Percentiles rank a stretch among this genome's conserved stretches.
Evolutionary conservation across 2,329 filamentous ascomycete species (phyloP).

Genomic region (Passalora sequoiae): DNA sequence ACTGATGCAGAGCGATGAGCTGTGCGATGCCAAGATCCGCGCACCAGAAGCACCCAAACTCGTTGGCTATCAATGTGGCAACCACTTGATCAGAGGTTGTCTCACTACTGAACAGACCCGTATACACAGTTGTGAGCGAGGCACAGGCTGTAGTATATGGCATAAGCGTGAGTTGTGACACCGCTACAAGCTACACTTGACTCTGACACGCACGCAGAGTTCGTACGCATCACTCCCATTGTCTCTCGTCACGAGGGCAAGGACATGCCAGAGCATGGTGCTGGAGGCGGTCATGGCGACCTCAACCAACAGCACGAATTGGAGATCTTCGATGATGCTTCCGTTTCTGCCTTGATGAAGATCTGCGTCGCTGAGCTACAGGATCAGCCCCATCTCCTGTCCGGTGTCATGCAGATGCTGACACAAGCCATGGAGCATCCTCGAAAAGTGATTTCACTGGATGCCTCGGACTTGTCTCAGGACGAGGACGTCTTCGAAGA

Average conservation of each 20-base stretch:
- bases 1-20: slow-evolving; percentile 40
- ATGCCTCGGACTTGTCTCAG: slow-evolving; percentile 21
- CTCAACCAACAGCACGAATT: slow-evolving; percentile 64
- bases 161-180: slow-evolving; percentile 23
- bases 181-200: slow-evolving; percentile 10
- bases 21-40: too few species aligned
- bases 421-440: slow-evolving; percentile 20
- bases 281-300: slow-evolving; percentile 75
- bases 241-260: slow-evolving; percentile 53
- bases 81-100: slow-evolving; percentile 63
- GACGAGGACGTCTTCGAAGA: slow-evolving; percentile 43
- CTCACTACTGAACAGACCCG: slow-evolving; percentile 59
- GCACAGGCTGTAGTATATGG: slow-evolving; percentile 55
- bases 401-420: slow-evolving; percentile 35
- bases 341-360: slow-evolving; percentile 50
- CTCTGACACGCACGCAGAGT: slow-evolving; percentile 36
- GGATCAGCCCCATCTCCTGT: slow-evolving; percentile 32
- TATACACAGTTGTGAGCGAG: slow-evolving; percentile 82
- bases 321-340: slow-evolving; percentile 48
- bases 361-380: slow-evolving; percentile 44
- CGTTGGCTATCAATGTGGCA: slow-evolving; percentile 69
- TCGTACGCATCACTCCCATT: slow-evolving; percentile 75
- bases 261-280: slow-evolving; percentile 67
- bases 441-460: slow-evolving; percentile 21
- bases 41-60: slow-evolving; percentile 61